Base-by-base conservation (phyloP, 2,329 filamentous ascomycete species). In the Periconia macrospinosa region DNA sequence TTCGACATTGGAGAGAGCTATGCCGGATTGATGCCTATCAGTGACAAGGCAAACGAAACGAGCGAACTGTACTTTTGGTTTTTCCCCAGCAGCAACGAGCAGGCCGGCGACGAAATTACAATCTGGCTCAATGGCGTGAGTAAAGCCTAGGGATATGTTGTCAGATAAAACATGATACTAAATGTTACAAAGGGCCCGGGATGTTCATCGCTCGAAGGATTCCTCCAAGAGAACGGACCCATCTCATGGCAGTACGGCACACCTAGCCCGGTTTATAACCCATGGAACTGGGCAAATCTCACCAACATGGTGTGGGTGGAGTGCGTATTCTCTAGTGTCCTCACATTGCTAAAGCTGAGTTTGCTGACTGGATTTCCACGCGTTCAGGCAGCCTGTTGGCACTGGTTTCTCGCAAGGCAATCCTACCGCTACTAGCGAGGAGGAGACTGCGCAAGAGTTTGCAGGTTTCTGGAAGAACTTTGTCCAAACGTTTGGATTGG, bases 391-490 rank as follows among this genome's bases (percentile, higher is more conserved):
- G 67, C 86, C 85, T 1, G 77, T 83, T 13, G 81, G 81, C 30
- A 89, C 88, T 0, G 89, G 89, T 14, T 92, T 89, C 69, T 83
- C 85, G 0, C 81, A 83, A 33, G 89, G 89, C 14, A 82, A 75
- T 0, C 78, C 85, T 3, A 88, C 82, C 0, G 87, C 87, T 10
- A 84, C 78, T 3, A 83, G 82, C 61, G 86, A 91, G 59, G 81
- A 84, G 30, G 88, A 91, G 59, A 79, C 88, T 1, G 87, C 88
- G 0, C 72, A 76, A n/a, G 83, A 92, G 60, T 91, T 93, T 69
- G 78, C 88, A 15, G 87, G 87, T 47, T 94, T 91, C 75, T 92
- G 86, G 81, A 86, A 87, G 75, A 91, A 91, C 75, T 92, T 91
- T 62, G 75, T 91, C 53, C 79, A 89, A 33, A 86, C 85, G 0